phyloP scores from a whole-genome alignment of 345 rosid species.

The Cardamine resedifolia region DNA sequence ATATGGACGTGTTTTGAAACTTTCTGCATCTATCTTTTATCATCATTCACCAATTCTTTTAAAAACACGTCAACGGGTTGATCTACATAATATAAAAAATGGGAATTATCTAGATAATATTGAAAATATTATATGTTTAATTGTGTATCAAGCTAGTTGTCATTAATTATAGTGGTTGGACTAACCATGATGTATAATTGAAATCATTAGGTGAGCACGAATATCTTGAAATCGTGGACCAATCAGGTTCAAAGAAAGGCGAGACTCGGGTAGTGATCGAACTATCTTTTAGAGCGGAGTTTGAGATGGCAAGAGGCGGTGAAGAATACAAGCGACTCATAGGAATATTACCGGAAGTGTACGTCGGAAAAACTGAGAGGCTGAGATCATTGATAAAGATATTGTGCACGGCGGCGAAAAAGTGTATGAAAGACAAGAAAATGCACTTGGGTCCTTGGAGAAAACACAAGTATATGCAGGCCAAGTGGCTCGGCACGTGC shows the following conservation, averaged over 20 bases:
- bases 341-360: conserved; percentile 57
- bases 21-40: neutral
- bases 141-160: conserved; percentile 10
- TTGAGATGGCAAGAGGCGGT: conserved; percentile 73
- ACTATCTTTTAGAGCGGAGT: conserved; percentile 68
- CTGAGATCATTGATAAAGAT: conserved; percentile 65
- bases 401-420: conserved; percentile 67
- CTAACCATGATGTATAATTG: neutral
- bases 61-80: neutral
- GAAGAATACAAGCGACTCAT: conserved; percentile 61
- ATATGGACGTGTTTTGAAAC: neutral
- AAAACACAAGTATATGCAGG: conserved; percentile 83
- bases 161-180: conserved; percentile 9
- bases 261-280: conserved; percentile 68
- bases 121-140: neutral
- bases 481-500: conserved; percentile 72
- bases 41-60: neutral
- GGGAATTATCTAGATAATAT: neutral
- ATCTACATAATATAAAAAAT: conserved; percentile 1
- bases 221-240: conserved; percentile 63
- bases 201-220: conserved; percentile 60
- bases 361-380: conserved; percentile 77
- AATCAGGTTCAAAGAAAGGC: conserved; percentile 48
- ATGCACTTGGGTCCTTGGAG: conserved; percentile 97
- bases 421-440: conserved; percentile 81